A percentile compares a stretch with the other conserved stretches of the same genome.
Conservation (phyloP, 1,139 yeast species). For the Candida neerlandica region DNA sequence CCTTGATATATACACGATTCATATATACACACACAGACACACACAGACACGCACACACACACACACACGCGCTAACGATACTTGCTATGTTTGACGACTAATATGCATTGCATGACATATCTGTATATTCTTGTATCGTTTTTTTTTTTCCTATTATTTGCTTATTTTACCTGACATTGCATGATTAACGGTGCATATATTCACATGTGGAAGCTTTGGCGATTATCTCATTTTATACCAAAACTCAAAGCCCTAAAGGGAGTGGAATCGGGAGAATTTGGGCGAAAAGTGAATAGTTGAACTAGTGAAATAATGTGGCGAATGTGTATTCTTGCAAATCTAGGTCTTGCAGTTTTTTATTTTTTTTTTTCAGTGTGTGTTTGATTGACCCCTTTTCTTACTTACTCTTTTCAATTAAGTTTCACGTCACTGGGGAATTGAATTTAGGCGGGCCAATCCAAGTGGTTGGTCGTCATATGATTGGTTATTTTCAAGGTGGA, state of each 20-base stretch:
- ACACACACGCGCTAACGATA: too few species aligned
- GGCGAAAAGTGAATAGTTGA: background rate
- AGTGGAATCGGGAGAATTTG: background rate
- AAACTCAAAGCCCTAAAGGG: background rate
- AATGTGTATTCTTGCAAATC: background rate
- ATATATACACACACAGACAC: too few species aligned
- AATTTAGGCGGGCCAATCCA: background rate
- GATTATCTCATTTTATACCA: background rate
- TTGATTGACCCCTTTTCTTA: background rate
- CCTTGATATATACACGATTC: too few species aligned
- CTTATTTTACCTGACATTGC: background rate
- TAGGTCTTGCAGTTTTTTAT: background rate
- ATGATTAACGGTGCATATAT: background rate
- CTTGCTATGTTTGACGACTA: background rate
- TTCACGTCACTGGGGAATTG: slow-evolving; percentile 1
- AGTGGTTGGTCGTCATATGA: background rate
- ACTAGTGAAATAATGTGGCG: background rate
- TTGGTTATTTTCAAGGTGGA: background rate
- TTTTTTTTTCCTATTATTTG: background rate
- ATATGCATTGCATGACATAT: background rate
- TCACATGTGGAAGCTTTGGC: background rate
- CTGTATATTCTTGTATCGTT: background rate
- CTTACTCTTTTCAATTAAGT: background rate
- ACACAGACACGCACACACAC: too few species aligned
- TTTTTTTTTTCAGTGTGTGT: too few species aligned